A percentile compares a stretch with the other conserved stretches of the same genome.
These are phyloP conservation scores for Styphnolobium japonicum DNA, from an alignment of 306 rosid species.

Conservation along the genomic window DNA sequence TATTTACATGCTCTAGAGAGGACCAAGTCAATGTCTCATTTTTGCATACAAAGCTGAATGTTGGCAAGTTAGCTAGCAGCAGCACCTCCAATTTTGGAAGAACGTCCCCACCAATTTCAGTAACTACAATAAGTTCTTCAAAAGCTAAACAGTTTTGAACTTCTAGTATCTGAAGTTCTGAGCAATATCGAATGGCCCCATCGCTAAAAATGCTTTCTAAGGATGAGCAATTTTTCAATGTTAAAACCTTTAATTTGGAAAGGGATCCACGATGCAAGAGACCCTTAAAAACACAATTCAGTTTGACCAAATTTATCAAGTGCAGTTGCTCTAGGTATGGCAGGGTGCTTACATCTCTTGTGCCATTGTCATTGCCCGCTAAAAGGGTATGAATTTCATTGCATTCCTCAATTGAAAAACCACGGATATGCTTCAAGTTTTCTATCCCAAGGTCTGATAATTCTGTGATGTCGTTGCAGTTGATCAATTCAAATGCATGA, in stretches of 20 bases:
- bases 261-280: background rate
- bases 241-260: background rate
- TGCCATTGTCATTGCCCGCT: no score
- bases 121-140: background rate
- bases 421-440: no score
- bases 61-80: background rate
- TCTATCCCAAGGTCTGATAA: no score
- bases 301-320: background rate
- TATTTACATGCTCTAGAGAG: background rate
- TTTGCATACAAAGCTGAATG: background rate
- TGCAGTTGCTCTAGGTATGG: background rate
- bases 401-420: no score
- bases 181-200: background rate
- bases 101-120: background rate
- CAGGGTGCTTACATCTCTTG: background rate
- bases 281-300: background rate
- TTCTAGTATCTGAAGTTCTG: background rate
- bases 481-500: no score
- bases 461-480: no score
- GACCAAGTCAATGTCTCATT: background rate
- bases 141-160: background rate
- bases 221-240: background rate
- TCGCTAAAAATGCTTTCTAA: background rate
- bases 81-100: slow-evolving; percentile 6
- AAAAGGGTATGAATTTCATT: no score